Percentiles rank a stretch among this genome's conserved stretches.
phyloP scores from a whole-genome alignment of 225 moss, liverwort and hornwort genomes.

The Bryum argenteum region DNA sequence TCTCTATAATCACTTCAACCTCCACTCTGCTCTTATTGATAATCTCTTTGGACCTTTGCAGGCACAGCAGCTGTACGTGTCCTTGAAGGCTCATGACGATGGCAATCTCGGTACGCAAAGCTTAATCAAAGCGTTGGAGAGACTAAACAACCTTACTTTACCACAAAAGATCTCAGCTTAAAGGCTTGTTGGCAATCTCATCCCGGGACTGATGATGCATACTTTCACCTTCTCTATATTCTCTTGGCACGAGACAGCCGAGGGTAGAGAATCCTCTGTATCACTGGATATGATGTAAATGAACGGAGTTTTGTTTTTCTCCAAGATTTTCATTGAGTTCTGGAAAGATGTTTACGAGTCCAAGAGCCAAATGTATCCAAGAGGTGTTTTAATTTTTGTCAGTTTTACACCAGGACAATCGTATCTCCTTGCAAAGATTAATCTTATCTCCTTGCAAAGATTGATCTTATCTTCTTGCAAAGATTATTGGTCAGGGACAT shows the following conservation, averaged over 20 bases:
- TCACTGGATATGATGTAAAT: no score
- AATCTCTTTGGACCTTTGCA: constrained; percentile 39
- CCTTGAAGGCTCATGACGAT: constrained; percentile 80
- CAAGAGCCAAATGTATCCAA: no score
- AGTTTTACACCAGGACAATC: no score
- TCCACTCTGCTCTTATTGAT: not conserved
- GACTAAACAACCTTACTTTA: constrained; percentile 69
- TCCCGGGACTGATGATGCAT: not conserved
- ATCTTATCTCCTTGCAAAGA: no score
- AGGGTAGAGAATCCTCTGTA: no score
- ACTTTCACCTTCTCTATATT: not conserved
- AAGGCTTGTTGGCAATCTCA: not conserved
- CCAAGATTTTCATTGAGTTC: no score
- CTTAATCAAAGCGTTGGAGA: constrained; percentile 78
- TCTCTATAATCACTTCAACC: not conserved
- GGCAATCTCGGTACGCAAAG: constrained; percentile 92
- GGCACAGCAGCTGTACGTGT: constrained; percentile 95
- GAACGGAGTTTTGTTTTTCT: no score
- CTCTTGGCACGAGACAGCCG: not conserved
- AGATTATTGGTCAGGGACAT: no score
- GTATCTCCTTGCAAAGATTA: no score
- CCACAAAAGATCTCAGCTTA: constrained; percentile 41
- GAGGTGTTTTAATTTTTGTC: no score
- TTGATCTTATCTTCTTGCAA: no score
- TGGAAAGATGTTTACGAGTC: no score